A percentile compares a stretch with the other conserved stretches of the same genome.
phyloP scores from a whole-genome alignment of 176 grass and related monocot genomes.

The Bolboschoenus planiculmis region DNA sequence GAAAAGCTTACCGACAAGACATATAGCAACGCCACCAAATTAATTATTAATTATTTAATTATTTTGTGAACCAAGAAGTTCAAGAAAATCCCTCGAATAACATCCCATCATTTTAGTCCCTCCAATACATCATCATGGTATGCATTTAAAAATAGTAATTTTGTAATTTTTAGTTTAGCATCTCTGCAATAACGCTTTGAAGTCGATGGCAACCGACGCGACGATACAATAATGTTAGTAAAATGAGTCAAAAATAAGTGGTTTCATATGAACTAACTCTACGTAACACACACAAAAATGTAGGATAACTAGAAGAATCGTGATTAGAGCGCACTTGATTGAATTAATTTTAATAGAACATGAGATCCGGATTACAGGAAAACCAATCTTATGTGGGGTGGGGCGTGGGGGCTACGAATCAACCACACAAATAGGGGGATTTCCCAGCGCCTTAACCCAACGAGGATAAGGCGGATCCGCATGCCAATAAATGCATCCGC shows the following conservation, averaged over 20 bases:
- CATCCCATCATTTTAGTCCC: too few relatives aligned
- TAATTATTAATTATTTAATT: neutral
- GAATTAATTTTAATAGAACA: neutral
- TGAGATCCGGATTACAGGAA: neutral
- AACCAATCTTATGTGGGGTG: conserved; percentile 7
- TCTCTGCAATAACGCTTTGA: too few relatives aligned
- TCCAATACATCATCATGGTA: too few relatives aligned
- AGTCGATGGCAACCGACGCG: neutral
- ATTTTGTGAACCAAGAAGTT: neutral
- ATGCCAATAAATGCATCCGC: conserved; percentile 25
- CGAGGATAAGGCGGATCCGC: conserved; percentile 15
- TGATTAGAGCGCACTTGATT: neutral
- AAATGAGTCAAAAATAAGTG: neutral
- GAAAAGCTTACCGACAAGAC: neutral
- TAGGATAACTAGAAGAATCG: neutral
- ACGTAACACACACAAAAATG: neutral
- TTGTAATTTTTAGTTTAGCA: too few relatives aligned
- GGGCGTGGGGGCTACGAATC: conserved; percentile 7
- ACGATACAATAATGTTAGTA: neutral
- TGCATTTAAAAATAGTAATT: too few relatives aligned
- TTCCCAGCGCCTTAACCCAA: neutral
- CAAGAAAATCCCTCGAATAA: too few relatives aligned
- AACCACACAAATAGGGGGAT: neutral
- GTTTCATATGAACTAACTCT: neutral
- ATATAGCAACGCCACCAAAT: neutral